phyloP scores from a whole-genome alignment of 164 flowering plant species.

The Hamamelis virginiana region DNA sequence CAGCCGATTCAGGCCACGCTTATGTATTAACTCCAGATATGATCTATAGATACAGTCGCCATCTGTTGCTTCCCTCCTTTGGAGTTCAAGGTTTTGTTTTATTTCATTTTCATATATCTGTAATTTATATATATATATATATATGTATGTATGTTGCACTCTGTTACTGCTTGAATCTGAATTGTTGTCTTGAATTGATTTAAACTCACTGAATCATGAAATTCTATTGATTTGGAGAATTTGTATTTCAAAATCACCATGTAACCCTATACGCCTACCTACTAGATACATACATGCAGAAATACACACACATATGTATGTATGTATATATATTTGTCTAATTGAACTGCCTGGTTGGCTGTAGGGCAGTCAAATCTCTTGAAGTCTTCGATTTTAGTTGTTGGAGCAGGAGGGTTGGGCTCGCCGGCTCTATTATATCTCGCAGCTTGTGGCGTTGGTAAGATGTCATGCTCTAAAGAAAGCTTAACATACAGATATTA shows the following conservation, averaged over 20 bases:
- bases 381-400: conserved; percentile 82
- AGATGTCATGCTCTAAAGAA: conserved; percentile 3
- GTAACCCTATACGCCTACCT: too few species aligned
- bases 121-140: neutral
- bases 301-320: too few species aligned
- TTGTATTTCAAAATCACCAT: too few species aligned
- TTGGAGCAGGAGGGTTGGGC: conserved; percentile 98
- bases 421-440: conserved; percentile 91
- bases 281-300: too few species aligned
- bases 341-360: conserved; percentile 10
- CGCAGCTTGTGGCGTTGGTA: conserved; percentile 94
- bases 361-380: conserved; percentile 73
- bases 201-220: too few species aligned
- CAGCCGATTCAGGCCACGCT: neutral
- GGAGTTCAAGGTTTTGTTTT: conserved; percentile 69
- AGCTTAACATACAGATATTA: neutral
- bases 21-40: conserved; percentile 49
- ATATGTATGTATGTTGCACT: neutral
- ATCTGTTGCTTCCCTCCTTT: conserved; percentile 79
- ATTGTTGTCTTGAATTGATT: too few species aligned
- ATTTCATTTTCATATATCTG: neutral
- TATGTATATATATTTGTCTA: neutral
- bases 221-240: too few species aligned
- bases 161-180: too few species aligned
- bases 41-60: conserved; percentile 87